Conservation (phyloP, 345 rosid genomes). For the Citrus reticulata region DNA sequence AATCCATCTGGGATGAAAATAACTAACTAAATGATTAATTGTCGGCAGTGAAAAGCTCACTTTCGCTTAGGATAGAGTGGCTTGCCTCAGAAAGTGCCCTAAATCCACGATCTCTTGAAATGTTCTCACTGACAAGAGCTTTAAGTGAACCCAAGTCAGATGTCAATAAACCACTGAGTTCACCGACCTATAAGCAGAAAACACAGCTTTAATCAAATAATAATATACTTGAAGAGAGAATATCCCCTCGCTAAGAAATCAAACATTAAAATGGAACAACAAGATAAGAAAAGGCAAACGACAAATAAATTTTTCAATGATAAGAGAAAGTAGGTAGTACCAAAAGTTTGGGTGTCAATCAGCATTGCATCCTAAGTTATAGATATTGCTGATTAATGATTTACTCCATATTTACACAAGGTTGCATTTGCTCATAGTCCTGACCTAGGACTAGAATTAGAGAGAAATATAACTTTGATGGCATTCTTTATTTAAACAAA, state of each 20-base stretch:
- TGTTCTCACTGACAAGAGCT: conserved; percentile 75
- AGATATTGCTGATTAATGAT: no score
- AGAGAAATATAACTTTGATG: no score
- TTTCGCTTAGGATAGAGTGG: conserved; percentile 53
- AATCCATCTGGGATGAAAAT: conserved; percentile 9
- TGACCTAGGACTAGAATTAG: no score
- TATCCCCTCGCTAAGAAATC: not conserved
- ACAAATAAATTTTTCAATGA: no score
- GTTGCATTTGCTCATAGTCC: no score
- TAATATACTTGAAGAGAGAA: not conserved
- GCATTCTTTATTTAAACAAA: no score
- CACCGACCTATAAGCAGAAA: conserved; percentile 62
- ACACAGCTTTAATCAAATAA: not conserved
- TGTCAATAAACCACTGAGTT: conserved; percentile 75
- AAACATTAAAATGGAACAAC: not conserved
- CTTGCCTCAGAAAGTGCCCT: conserved; percentile 99
- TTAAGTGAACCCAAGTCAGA: conserved; percentile 91
- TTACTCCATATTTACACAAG: no score
- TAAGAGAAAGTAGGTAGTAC: no score
- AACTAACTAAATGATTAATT: conserved; percentile 22
- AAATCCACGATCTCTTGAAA: conserved; percentile 94
- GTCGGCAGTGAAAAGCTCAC: conserved; percentile 51
- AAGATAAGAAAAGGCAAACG: not conserved
- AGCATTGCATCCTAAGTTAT: no score
- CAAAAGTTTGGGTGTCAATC: no score